Evolutionary conservation across 257 asterid species (phyloP).

Genomic region (Misopates orontium): DNA sequence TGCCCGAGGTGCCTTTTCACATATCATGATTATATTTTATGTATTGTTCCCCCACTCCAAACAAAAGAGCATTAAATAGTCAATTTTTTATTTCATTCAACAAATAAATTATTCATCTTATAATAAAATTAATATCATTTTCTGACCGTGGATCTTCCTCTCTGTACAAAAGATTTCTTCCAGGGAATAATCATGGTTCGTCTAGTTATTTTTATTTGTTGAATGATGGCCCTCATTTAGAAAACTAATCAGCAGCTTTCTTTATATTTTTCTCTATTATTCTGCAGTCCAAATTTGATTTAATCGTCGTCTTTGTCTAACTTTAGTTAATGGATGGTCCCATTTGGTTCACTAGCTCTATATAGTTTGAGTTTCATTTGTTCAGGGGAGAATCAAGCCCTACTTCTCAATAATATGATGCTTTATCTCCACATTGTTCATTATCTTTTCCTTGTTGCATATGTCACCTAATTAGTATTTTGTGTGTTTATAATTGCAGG

Average conservation of each 20-base stretch:
- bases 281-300: neutral
- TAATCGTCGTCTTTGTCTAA: constrained; percentile 22
- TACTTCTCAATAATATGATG: constrained; percentile 17
- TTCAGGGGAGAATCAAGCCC: neutral
- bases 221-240: constrained; percentile 48
- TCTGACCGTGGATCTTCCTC: constrained; percentile 55
- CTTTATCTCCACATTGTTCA: no score
- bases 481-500: constrained; percentile 38
- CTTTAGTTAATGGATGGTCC: constrained; percentile 43
- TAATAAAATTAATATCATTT: constrained; percentile 28
- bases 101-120: constrained; percentile 29
- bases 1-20: constrained; percentile 43
- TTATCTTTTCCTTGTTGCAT: no score
- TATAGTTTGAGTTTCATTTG: neutral
- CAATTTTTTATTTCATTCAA: constrained; percentile 31
- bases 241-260: constrained; percentile 18
- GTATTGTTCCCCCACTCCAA: constrained; percentile 78
- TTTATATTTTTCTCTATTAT: neutral
- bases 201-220: neutral
- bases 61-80: constrained; percentile 55
- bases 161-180: constrained; percentile 60
- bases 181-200: constrained; percentile 36
- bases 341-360: constrained; percentile 60
- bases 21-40: constrained; percentile 36
- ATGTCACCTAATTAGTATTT: constrained; percentile 33